Conservation (phyloP, 257 asterid genomes). For the Nicotiana benthamiana region DNA sequence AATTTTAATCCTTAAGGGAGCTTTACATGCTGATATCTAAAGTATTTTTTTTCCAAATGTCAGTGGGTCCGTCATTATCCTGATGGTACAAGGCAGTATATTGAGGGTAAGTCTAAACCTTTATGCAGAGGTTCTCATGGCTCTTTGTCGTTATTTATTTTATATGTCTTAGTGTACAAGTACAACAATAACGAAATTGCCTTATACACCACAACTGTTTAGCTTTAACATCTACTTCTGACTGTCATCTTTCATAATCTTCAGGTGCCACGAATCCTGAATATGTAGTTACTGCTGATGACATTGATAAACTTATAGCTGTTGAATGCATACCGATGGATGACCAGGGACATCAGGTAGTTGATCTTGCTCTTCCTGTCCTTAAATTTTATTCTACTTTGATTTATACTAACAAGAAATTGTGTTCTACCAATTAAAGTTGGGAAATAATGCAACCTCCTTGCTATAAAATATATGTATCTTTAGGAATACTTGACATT, state of each 20-base stretch:
- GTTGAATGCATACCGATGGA: slow-evolving; percentile 99
- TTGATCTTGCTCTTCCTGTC: not conserved
- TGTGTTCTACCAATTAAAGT: not conserved
- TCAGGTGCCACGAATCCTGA: slow-evolving; percentile 99
- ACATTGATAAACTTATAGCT: slow-evolving; percentile 83
- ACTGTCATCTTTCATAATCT: slow-evolving; percentile 1
- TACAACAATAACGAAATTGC: not conserved
- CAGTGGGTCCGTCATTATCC: slow-evolving; percentile 99
- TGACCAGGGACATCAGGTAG: slow-evolving; percentile 89
- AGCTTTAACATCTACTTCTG: not conserved
- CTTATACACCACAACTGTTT: not conserved
- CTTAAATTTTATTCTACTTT: not conserved
- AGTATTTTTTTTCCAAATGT: slow-evolving; percentile 12
- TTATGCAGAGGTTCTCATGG: not conserved
- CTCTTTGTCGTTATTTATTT: not conserved
- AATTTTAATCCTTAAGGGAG: not conserved
- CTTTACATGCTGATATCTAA: slow-evolving; percentile 7
- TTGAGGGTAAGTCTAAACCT: slow-evolving; percentile 57
- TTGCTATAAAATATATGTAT: not conserved
- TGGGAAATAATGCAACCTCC: not conserved
- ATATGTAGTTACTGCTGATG: slow-evolving; percentile 91
- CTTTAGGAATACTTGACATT: not conserved
- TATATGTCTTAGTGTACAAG: not conserved
- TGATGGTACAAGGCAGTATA: slow-evolving; percentile 93
- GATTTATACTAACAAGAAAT: not conserved